Base-by-base conservation (phyloP, 352 stramenopile species). In the Globisporangium heterothallicum region DNA sequence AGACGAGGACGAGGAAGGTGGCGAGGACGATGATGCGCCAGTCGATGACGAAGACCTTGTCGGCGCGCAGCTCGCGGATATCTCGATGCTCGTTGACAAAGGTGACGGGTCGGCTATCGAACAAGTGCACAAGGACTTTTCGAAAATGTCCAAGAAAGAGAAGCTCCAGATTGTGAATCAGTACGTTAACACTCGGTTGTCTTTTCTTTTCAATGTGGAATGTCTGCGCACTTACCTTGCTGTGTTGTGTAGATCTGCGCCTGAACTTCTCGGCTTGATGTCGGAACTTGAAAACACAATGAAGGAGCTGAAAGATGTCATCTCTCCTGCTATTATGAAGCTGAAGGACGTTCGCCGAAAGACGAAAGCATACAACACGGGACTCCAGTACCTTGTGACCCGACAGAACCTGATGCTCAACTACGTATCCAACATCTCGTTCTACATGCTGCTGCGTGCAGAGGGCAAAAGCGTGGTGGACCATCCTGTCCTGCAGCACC, bases 161-260 rank as follows among this genome's bases (percentile, higher is more conserved):
- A 92, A 94, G 61, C 67, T 94, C 18, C 73, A 87, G 59, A 86
- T 94, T 45, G 80, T 94, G 22, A 89, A 90, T 51, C 75, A 92
- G 76, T 92, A 57, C 53, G 72, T 76, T 32, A n/a, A 10, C 35
- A 35, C 19, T 49, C 42, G 3, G 10, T 36, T 14, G 25, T 54
- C 4, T 21, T 32, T 1, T 34, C n/a, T 16, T 35, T 4, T 34
- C 25, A 24, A 19, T 18, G 18, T 25, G 10, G 2, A 13, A 4
- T 13, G 35, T 12, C 29, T 4, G 2, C 18, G 5, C 27, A 7
- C 3, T 25, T 50, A 49, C 32, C 12, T 6, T 49, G 4, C 50
- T 24, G 43, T 18, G 36, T n/a, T 48, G 16, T 36, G 18, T 58
- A 84, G 73, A 42, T 64, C 78, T 1, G 76, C 81, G 2, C 84